These are phyloP conservation scores for Ascobolus immersus DNA, from an alignment of 495 filamentous ascomycete genomes.

Conservation along the genomic window DNA sequence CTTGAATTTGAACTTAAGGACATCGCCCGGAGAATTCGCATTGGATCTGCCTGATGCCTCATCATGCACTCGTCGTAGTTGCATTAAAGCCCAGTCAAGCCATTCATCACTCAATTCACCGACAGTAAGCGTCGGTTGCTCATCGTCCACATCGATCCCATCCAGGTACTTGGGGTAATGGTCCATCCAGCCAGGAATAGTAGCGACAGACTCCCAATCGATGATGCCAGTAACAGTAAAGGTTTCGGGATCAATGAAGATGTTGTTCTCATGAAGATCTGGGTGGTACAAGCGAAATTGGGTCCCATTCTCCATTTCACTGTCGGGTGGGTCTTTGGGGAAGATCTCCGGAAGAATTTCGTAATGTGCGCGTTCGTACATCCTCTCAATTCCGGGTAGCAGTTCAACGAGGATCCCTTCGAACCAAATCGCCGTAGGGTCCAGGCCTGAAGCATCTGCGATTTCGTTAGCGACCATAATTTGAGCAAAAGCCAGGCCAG, in stretches of 20 bases:
- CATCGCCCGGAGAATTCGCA: too few species aligned
- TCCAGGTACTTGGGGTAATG: conserved; percentile 23
- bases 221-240: conserved; percentile 23
- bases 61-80: too few species aligned
- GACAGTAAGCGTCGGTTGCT: too few species aligned
- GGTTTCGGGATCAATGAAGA: conserved; percentile 21
- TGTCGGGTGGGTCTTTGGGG: conserved; percentile 10
- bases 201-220: conserved; percentile 28
- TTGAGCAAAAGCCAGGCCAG: too few species aligned
- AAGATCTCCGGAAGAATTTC: conserved; percentile 5
- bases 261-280: conserved; percentile 23
- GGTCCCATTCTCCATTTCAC: background rate
- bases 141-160: conserved; percentile 9
- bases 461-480: too few species aligned
- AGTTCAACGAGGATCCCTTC: conserved; percentile 6
- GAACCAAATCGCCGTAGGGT: too few species aligned
- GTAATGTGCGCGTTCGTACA: too few species aligned
- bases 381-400: conserved; percentile 2
- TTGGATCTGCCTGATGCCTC: too few species aligned
- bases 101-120: too few species aligned
- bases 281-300: conserved; percentile 21
- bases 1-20: too few species aligned
- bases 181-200: conserved; percentile 24
- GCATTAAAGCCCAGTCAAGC: too few species aligned
- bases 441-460: too few species aligned